Evolutionary conservation across 2,329 filamentous ascomycete species (phyloP), one percentile per base, ranked within the genome.

Genomic region (Didymella exigua): DNA sequence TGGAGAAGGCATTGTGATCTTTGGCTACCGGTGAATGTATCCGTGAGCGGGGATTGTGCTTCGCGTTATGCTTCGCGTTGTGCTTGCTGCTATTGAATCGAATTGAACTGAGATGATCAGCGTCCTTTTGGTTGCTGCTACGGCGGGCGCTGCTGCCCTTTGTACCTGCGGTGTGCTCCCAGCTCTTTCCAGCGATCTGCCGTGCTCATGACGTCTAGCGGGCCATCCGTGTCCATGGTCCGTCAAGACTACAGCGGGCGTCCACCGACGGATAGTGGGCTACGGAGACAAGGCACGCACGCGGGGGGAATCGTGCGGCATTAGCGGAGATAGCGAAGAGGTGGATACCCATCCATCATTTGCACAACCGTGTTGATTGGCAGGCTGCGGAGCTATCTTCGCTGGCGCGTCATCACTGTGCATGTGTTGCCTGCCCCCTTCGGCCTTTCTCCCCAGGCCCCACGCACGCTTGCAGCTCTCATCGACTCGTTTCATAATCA

Each of bases 1-100:
- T 16, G 59, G 51, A 55, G 66, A 63, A 56, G 60, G 44, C 62
- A 66, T 65, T 31, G 38, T 65, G 49, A 16, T 27, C n/a, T 48
- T 49, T 10, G 34, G 21, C 27, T 38, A 37, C 38, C 2, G 9
- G 14, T 13, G 30, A 6, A 21, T n/a, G 16, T 9, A 4, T 24
- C 16, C 6, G 16, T 27, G 23, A 23, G 11, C 11, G 11, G 23
- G 19, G 26, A 19, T 19, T 54, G 11, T 8, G 21, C 2, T 23
- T 38, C 11, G 21, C 19, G 21, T n/a, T 5, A 38, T 4, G 10
- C 5, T 10, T 27, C 26, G 26, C 26, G 26, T 10, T 27, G 26
- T 27, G 26, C n/a, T n/a, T n/a, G n/a, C n/a, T n/a, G n/a, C n/a
- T n/a, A n/a, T n/a, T n/a, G n/a, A n/a, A n/a, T n/a, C n/a, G n/a